Evolutionary conservation across 192 early-diverging fungal genomes (phyloP), one percentile per base, ranked within the genome.

Genomic region (Fimicolochytrium jonesii): DNA sequence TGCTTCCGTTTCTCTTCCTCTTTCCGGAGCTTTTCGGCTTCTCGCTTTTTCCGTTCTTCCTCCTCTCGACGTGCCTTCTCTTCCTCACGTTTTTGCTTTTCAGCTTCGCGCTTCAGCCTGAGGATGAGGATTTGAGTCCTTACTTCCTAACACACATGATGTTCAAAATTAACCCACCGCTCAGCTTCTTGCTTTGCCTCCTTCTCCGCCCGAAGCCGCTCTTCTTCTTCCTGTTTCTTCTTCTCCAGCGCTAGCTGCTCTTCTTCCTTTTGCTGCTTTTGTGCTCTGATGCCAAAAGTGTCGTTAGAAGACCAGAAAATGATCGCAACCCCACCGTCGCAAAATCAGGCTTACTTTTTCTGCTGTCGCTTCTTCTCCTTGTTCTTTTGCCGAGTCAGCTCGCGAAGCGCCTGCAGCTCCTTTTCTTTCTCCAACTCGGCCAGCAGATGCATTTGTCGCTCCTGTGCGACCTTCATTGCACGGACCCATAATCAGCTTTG

Each of bases 361-460:
- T 73, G 56, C 17, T 48, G 66, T 33, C 71, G 68, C 59, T 81
- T 81, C 69, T 79, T 79, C 68, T 81, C 77, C 61, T 78, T 78
- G 33, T 56, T 64, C 61, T 69, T 77, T 36, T 72, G 73, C 37
- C 65, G 64, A 13, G 59, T 64, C 53, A 68, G 39, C 50, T 81
- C 79, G 18, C 73, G 64, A 20, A 68, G n/a, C 22, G 57, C 68
- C 52, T 71, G 53, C 37, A 58, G 58, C 54, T 57, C 34, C 62
- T 93, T 84, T 70, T 95, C 93, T 45, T 88, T 91, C 56, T 93
- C 92, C 7, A 94, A 70, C 66, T 97, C 94, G 46, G 86, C 80
- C 26, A 97, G 83, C 51, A 97, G 78, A 10, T 90, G 85, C 64
- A 86, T 79, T 70, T 92, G 92, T 45, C 91, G 85, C 59, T 95